phyloP scores from a whole-genome alignment of 495 filamentous ascomycete species.

The Articulospora tetracladia region DNA sequence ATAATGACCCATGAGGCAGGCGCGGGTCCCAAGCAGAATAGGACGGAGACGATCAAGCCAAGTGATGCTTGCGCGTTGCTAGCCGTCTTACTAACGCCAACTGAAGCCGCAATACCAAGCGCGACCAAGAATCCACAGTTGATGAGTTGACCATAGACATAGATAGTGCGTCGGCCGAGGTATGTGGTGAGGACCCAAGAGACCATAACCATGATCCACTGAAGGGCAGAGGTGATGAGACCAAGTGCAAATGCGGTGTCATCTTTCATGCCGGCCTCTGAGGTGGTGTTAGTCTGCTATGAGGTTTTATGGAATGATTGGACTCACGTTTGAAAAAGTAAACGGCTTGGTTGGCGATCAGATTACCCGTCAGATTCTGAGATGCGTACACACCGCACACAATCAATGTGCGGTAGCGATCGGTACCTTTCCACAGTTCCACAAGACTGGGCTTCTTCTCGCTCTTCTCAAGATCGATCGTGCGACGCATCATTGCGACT shows the following conservation, averaged over 20 bases:
- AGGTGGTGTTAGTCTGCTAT: constrained; percentile 35
- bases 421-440: constrained; percentile 50
- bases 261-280: constrained; percentile 47
- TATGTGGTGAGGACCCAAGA: constrained; percentile 24
- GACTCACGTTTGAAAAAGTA: constrained; percentile 56
- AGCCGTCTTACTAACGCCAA: constrained; percentile 29
- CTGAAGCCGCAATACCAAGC: constrained; percentile 52
- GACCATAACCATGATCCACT: constrained; percentile 35
- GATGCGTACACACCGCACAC: constrained; percentile 43
- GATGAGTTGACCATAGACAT: constrained; percentile 15
- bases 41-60: constrained; percentile 53
- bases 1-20: constrained; percentile 56
- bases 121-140: constrained; percentile 12
- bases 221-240: constrained; percentile 27
- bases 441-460: constrained; percentile 45
- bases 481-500: constrained; percentile 56
- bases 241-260: constrained; percentile 42
- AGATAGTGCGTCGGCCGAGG: constrained; percentile 22
- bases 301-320: constrained; percentile 25
- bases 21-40: constrained; percentile 47
- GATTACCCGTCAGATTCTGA: constrained; percentile 47
- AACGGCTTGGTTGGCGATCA: constrained; percentile 52
- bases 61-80: constrained; percentile 44
- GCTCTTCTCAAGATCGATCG: constrained; percentile 54
- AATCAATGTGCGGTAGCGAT: constrained; percentile 53